Conservation (phyloP, 1,284 basidiomycete species). For the Athelia sp. region DNA sequence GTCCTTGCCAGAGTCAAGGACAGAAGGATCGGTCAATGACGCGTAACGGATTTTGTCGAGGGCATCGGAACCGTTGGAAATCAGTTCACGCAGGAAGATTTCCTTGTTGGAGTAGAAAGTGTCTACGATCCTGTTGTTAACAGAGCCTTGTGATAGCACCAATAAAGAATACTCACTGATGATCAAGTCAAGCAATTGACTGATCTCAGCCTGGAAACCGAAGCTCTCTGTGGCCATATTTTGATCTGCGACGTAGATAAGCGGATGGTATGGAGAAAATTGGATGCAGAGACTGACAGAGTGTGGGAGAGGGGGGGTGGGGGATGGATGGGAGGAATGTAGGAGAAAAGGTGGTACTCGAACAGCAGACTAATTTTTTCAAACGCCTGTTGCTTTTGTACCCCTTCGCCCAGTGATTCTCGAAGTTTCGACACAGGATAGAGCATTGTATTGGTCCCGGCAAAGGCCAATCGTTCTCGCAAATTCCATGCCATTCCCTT, state of each 20-base stretch:
- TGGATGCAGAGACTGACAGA: slow-evolving; percentile 18
- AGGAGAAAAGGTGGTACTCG: slow-evolving; percentile 8
- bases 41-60: slow-evolving; percentile 96
- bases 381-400: slow-evolving; percentile 27
- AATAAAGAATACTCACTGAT: slow-evolving; percentile 58
- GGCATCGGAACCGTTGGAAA: slow-evolving; percentile 91
- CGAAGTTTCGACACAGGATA: slow-evolving; percentile 47
- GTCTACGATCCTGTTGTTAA: slow-evolving; percentile 43
- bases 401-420: slow-evolving; percentile 43
- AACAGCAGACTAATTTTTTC: slow-evolving; percentile 10
- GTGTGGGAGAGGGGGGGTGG: slow-evolving; percentile 16
- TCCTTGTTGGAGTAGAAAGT: slow-evolving; percentile 99
- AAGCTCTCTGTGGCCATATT: slow-evolving; percentile 79
- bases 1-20: slow-evolving; percentile 85
- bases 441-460: slow-evolving; percentile 22
- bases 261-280: slow-evolving; percentile 12
- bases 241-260: slow-evolving; percentile 12
- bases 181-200: slow-evolving; percentile 87
- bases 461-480: slow-evolving; percentile 19
- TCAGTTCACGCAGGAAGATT: slow-evolving; percentile 95
- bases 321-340: slow-evolving; percentile 12
- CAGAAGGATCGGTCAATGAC: slow-evolving; percentile 86
- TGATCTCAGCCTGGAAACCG: slow-evolving; percentile 97
- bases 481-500: slow-evolving; percentile 15
- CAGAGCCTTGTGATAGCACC: slow-evolving; percentile 2